Conservation (phyloP, 495 filamentous ascomycete genomes). For the Glutinoglossum americanum region DNA sequence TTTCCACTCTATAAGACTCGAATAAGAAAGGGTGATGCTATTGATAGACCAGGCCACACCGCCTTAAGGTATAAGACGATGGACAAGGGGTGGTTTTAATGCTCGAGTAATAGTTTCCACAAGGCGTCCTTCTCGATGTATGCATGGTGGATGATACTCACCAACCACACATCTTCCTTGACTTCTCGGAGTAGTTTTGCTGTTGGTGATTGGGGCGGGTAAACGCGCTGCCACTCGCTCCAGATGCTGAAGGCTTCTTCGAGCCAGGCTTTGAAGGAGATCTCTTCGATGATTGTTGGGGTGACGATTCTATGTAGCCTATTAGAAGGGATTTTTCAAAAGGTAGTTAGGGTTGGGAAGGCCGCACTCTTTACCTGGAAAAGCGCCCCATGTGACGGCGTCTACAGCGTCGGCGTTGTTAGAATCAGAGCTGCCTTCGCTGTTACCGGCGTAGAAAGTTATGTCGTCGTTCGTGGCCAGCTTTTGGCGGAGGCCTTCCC, state of each 20-base stretch:
- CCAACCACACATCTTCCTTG: constrained; percentile 58
- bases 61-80: too few species aligned
- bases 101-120: constrained; percentile 28
- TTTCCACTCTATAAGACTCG: too few species aligned
- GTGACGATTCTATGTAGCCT: constrained; percentile 45
- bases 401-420: constrained; percentile 53
- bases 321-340: background rate
- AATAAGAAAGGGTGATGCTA: too few species aligned
- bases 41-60: too few species aligned
- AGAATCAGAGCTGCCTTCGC: constrained; percentile 44
- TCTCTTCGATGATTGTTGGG: constrained; percentile 92
- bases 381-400: constrained; percentile 92
- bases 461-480: constrained; percentile 40
- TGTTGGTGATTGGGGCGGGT: constrained; percentile 40
- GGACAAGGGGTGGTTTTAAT: too few species aligned
- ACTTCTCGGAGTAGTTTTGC: constrained; percentile 42
- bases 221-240: constrained; percentile 80
- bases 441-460: constrained; percentile 70
- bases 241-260: constrained; percentile 95
- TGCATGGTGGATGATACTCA: constrained; percentile 77
- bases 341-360: background rate
- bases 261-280: constrained; percentile 83
- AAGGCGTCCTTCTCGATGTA: constrained; percentile 44
- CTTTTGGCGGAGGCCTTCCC: constrained; percentile 36
- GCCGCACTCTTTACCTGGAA: constrained; percentile 66